Percentiles rank a stretch among this genome's conserved stretches.
Conservation (phyloP, 2,329 filamentous ascomycete species). For the Chrysosporium queenslandicum region DNA sequence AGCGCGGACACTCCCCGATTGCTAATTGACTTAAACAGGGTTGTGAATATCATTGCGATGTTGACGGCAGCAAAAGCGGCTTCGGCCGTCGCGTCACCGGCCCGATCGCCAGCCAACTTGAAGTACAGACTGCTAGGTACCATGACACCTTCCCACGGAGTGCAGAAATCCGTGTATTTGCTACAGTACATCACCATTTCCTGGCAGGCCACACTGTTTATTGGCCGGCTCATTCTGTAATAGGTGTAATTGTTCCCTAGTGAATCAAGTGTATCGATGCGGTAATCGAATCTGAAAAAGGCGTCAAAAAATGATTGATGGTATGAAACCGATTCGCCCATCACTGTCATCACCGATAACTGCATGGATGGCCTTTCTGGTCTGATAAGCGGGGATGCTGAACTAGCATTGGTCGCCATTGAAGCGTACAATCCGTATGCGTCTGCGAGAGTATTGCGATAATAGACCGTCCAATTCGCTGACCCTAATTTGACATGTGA, state of each 20-base stretch:
- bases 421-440: background rate
- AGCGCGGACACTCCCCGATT: background rate
- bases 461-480: constrained; percentile 2
- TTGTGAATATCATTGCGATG: background rate
- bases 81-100: background rate
- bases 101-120: background rate
- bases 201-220: constrained; percentile 10
- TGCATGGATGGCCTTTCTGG: constrained; percentile 3
- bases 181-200: constrained; percentile 9
- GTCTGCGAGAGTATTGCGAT: background rate
- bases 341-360: constrained; percentile 2
- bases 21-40: constrained; percentile 1
- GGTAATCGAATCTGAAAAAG: constrained; percentile 4
- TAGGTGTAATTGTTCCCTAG: background rate
- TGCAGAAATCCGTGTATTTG: constrained; percentile 6
- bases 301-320: background rate
- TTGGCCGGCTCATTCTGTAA: background rate
- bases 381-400: background rate
- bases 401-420: constrained; percentile 1
- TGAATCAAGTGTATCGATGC: background rate
- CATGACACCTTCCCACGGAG: constrained; percentile 1
- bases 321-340: constrained; percentile 3
- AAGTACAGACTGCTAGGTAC: background rate
- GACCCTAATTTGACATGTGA: background rate
- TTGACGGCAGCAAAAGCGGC: background rate